Evolutionary conservation across 2,329 filamentous ascomycete species (phyloP).

Genomic region (Stachybotrys chlorohalonatus): DNA sequence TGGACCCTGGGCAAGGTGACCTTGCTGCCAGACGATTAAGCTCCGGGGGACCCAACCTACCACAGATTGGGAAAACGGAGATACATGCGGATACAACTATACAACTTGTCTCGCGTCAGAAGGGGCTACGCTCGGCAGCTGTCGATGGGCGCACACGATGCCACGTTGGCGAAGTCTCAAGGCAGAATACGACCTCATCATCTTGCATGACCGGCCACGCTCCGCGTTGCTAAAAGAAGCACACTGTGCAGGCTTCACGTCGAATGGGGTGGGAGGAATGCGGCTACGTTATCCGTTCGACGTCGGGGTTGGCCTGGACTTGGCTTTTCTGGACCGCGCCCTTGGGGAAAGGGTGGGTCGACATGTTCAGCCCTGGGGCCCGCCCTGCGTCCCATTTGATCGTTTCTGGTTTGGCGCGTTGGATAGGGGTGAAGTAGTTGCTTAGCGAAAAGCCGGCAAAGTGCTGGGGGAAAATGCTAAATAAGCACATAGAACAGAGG

Average conservation of each 20-base stretch:
- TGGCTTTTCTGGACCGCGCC: not conserved
- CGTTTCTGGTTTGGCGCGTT: no score
- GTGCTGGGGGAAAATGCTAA: no score
- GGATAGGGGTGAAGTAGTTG: no score
- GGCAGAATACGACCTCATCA: not conserved
- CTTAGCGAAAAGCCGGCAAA: no score
- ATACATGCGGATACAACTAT: not conserved
- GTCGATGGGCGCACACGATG: no score
- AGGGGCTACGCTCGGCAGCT: no score
- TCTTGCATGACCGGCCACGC: not conserved
- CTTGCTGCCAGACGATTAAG: not conserved
- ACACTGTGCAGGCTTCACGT: not conserved
- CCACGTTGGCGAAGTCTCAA: no score
- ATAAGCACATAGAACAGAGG: no score
- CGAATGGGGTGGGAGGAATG: not conserved
- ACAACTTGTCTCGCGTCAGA: not conserved
- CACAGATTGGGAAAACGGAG: not conserved
- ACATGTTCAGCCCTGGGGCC: not conserved
- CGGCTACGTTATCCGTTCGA: not conserved
- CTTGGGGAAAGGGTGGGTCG: not conserved
- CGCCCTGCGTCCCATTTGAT: not conserved
- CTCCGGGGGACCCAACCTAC: not conserved
- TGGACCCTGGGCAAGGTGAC: not conserved
- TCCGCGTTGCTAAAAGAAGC: not conserved
- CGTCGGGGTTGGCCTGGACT: no score